These are phyloP conservation scores for Penicillium salamii DNA, from an alignment of 495 filamentous ascomycete genomes.

Conservation along the genomic window DNA sequence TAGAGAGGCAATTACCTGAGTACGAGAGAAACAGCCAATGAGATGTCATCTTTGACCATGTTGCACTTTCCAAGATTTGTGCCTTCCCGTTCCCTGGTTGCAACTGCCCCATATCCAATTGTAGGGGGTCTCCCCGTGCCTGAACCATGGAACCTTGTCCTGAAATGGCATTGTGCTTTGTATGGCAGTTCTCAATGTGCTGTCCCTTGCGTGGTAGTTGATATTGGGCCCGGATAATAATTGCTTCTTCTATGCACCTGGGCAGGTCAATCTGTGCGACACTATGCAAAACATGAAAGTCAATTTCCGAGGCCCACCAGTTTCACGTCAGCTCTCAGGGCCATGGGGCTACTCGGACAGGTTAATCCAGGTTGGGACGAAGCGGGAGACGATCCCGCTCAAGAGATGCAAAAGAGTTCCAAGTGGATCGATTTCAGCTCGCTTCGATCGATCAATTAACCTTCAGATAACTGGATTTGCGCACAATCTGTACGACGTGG, in stretches of 20 bases:
- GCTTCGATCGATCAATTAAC: background rate
- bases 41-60: background rate
- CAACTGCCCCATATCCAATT: background rate
- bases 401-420: too few relatives aligned
- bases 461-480: background rate
- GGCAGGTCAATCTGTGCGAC: background rate
- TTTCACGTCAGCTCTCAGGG: background rate
- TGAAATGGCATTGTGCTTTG: too few relatives aligned
- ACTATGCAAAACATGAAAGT: background rate
- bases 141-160: conserved; percentile 22
- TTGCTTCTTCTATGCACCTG: too few relatives aligned
- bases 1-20: too few relatives aligned
- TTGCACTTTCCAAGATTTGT: background rate
- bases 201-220: background rate
- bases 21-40: background rate
- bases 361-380: too few relatives aligned
- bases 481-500: conserved; percentile 25
- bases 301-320: background rate
- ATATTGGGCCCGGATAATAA: background rate
- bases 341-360: too few relatives aligned
- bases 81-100: background rate
- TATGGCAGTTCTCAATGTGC: too few relatives aligned
- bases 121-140: conserved; percentile 15
- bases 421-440: conserved; percentile 19
- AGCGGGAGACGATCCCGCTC: too few relatives aligned